Base-by-base conservation (phyloP, 768 basidiomycete species). In the Podaxis sp. region DNA sequence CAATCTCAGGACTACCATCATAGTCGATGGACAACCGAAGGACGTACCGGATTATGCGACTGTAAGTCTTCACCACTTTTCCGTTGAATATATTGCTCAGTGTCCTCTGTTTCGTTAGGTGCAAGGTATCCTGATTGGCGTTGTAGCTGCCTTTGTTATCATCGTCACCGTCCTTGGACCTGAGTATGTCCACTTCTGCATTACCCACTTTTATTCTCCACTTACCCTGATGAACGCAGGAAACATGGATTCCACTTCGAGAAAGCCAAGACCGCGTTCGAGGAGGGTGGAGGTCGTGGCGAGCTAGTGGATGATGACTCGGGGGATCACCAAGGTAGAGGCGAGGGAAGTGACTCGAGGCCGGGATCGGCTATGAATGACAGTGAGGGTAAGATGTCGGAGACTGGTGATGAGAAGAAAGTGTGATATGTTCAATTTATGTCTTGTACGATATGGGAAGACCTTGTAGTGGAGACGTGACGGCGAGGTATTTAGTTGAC, bases 111-210 rank as follows among this genome's bases (percentile, higher is more conserved):
- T 4, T 15, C 33, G 1, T 11, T 50, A 83, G 73, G 91, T 92
- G 4, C 91, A 93, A 77, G 92, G 91, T 43, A 94, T 98, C 69
- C 80, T 98, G 40, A 88, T 97, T 51, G 95, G 94, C 7, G 80
- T 83, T 25, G 89, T 97, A 19, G 80, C 91, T 1, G 87, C 85
- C 0, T 96, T 89, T 65, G 85, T 93, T 47, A 74, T 96, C 50
- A 29, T 93, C 69, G 81, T 92, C 68, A 89, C 88, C 12, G 76
- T 93, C 65, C 72, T 96, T 60, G 95, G 94, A 2, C 89, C 91
- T 0, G 83, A 85, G 88, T 88, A 66, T 62, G 89, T 82, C 17
- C 57, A 24, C 2, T 53, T 7, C 2, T 13, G 8, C 43, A 46
- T 9, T 11, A 1, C 11, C 0, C 22, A 22, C 27, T 60, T 36